These are phyloP conservation scores for Mariannaea sp. DNA, from an alignment of 2,329 filamentous ascomycete species.

Conservation along the genomic window DNA sequence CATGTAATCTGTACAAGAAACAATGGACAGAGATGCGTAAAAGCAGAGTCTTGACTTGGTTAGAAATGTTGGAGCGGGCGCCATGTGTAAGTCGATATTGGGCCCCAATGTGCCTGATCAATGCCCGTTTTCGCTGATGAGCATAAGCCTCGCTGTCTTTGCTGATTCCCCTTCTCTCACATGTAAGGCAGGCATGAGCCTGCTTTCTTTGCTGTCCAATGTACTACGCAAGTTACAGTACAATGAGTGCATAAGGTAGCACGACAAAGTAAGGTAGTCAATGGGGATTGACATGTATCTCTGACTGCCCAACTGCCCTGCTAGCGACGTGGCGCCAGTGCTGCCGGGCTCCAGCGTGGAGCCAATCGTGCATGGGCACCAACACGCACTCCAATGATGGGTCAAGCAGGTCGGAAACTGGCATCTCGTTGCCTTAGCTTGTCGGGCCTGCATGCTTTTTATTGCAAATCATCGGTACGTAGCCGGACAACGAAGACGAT, in stretches of 20 bases:
- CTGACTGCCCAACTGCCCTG: conserved; percentile 37
- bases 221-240: no score
- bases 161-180: not conserved
- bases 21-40: no score
- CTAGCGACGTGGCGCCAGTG: conserved; percentile 40
- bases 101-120: conserved; percentile 38
- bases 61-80: conserved; percentile 1
- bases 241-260: no score
- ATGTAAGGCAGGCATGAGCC: no score
- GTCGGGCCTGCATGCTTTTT: conserved; percentile 36
- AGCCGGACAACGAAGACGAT: conserved; percentile 1
- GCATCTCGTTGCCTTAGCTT: conserved; percentile 28
- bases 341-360: conserved; percentile 26
- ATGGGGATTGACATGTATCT: no score
- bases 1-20: no score
- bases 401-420: conserved; percentile 33
- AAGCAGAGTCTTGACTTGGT: no score
- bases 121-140: not conserved
- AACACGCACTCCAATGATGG: conserved; percentile 12
- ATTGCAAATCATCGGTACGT: conserved; percentile 8
- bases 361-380: conserved; percentile 41
- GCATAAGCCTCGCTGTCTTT: not conserved
- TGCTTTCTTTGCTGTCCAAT: no score
- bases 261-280: no score
- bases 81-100: conserved; percentile 28